A percentile compares a stretch with the other conserved stretches of the same genome.
Evolutionary conservation across 306 rosid genomes (phyloP).

Genomic region (Cicer cuneatum): DNA sequence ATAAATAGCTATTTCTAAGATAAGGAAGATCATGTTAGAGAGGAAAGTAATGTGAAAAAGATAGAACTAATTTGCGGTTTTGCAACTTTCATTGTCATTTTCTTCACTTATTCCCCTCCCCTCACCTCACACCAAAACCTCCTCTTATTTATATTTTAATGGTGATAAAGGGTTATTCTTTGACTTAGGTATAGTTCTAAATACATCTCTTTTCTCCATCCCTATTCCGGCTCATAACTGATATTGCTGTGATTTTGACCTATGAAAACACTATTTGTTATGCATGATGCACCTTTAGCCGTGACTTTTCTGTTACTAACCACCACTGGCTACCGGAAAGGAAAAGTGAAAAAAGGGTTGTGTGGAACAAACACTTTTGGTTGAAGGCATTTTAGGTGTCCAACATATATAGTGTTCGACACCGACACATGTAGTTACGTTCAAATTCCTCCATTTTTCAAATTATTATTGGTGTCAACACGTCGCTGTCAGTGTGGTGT

Average conservation of each 20-base stretch:
- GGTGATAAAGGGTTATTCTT: slow-evolving; percentile 10
- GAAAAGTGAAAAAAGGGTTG: too few relatives aligned
- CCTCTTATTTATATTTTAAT: background rate
- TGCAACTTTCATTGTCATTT: slow-evolving; percentile 9
- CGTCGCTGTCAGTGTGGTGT: too few relatives aligned
- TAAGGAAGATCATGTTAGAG: slow-evolving; percentile 12
- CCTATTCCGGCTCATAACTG: background rate
- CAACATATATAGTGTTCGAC: too few relatives aligned
- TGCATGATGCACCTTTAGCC: slow-evolving; percentile 17
- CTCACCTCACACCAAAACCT: background rate
- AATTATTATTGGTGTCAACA: too few relatives aligned
- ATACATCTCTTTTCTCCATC: background rate
- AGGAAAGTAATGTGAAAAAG: background rate
- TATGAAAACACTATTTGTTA: slow-evolving; percentile 8
- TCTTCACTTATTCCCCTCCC: background rate
- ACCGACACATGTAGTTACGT: too few relatives aligned
- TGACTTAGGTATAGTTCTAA: background rate
- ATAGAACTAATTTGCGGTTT: background rate
- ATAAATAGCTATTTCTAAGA: background rate
- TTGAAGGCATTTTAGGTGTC: too few relatives aligned
- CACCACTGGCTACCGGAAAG: slow-evolving; percentile 4
- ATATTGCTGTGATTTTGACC: slow-evolving; percentile 25
- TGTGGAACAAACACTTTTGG: too few relatives aligned
- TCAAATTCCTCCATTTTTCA: too few relatives aligned
- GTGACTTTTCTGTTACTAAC: slow-evolving; percentile 2